Conservation (phyloP, 495 filamentous ascomycete species). For the Patellaria atrata region DNA sequence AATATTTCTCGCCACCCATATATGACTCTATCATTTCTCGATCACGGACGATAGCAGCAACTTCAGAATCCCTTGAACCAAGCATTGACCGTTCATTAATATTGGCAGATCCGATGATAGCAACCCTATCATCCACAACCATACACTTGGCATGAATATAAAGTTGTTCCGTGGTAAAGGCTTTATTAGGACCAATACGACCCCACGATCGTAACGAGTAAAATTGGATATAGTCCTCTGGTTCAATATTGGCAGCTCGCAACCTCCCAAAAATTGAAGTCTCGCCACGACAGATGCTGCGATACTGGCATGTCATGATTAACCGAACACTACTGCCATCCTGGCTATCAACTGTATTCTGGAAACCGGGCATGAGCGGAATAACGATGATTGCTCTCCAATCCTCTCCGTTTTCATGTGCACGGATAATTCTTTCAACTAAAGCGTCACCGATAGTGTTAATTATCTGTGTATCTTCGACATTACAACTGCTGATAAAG, state of each 20-base stretch:
- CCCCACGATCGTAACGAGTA: conserved; percentile 90
- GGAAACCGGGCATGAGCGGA: conserved; percentile 93
- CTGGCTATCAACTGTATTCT: conserved; percentile 86
- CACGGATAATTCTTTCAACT: conserved; percentile 78
- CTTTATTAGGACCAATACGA: conserved; percentile 67
- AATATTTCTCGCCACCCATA: conserved; percentile 79
- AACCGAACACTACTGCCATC: conserved; percentile 88
- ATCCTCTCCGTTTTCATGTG: conserved; percentile 67
- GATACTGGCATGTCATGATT: conserved; percentile 97
- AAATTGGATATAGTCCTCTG: conserved; percentile 93
- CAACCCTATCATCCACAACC: conserved; percentile 87
- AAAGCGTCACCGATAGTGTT: conserved; percentile 92
- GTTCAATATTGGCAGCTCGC: conserved; percentile 70
- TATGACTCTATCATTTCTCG: conserved; percentile 85
- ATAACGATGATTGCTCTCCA: conserved; percentile 94
- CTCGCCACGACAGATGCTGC: conserved; percentile 89
- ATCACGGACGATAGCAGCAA: conserved; percentile 81
- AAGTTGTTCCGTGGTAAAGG: conserved; percentile 84
- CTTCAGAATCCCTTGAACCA: conserved; percentile 80
- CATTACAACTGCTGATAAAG: conserved; percentile 87
- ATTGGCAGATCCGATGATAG: conserved; percentile 93
- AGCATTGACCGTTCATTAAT: conserved; percentile 98
- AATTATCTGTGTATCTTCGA: conserved; percentile 71
- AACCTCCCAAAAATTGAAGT: conserved; percentile 84
- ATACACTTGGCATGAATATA: conserved; percentile 98